phyloP scores from a whole-genome alignment of 1,139 yeast genomes.

The Yarrowia galli region DNA sequence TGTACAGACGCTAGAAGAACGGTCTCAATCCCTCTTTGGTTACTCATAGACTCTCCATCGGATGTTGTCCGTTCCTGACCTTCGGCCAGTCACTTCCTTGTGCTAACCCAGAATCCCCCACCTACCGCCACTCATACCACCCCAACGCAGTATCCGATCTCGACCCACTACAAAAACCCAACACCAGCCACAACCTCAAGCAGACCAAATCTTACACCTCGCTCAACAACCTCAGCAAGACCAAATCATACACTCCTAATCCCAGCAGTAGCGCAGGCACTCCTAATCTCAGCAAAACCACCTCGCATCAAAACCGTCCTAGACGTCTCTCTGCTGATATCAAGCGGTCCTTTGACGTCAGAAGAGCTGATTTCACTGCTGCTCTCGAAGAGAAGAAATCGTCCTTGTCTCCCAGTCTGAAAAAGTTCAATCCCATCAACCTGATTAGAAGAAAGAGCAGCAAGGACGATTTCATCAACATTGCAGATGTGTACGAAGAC shows the following conservation, averaged over 20 bases:
- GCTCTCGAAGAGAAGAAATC: conserved; percentile 18
- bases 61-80: conserved; percentile 5
- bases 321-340: conserved; percentile 3
- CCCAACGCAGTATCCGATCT: neutral
- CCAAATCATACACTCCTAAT: conserved; percentile 22
- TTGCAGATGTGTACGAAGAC: conserved; percentile 24
- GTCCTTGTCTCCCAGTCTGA: conserved; percentile 52
- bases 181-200: neutral
- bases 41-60: no score
- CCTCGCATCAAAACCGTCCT: neutral
- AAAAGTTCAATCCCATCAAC: conserved; percentile 21
- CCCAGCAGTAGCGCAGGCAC: neutral
- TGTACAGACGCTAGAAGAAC: no score
- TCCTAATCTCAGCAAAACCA: conserved; percentile 3
- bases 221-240: conserved; percentile 1
- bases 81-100: neutral
- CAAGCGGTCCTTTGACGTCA: conserved; percentile 12
- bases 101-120: conserved; percentile 22
- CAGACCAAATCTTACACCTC: conserved; percentile 9
- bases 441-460: conserved; percentile 13
- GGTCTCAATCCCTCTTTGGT: no score
- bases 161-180: neutral
- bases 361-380: conserved; percentile 31
- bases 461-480: conserved; percentile 14
- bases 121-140: neutral